Percentiles rank a stretch among this genome's conserved stretches.
phyloP scores from a whole-genome alignment of 225 moss, liverwort and hornwort genomes.

The Pleurozium schreberi region DNA sequence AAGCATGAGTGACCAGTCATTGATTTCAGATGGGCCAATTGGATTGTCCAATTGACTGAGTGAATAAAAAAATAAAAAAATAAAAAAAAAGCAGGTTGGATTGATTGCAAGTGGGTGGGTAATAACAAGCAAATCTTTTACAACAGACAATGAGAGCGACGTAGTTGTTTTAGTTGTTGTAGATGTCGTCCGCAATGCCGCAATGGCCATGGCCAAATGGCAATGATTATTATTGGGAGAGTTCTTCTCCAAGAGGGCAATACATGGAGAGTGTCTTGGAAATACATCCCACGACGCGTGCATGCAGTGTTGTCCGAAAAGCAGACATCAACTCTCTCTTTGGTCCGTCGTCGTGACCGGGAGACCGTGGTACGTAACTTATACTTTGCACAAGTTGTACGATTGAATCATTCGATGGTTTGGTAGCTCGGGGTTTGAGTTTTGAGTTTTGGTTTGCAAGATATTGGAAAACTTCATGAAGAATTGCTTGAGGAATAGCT shows the following conservation, averaged over 20 bases:
- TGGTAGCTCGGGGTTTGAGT: no score
- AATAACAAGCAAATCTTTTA: not conserved
- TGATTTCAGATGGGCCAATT: not conserved
- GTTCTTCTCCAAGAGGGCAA: no score
- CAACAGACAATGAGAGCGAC: not conserved
- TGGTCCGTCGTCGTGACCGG: not conserved
- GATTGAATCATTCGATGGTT: no score
- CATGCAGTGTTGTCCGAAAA: not conserved
- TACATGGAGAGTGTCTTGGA: not conserved
- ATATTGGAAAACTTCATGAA: no score
- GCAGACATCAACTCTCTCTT: not conserved
- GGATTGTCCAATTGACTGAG: not conserved
- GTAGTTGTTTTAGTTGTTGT: no score
- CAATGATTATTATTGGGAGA: not conserved
- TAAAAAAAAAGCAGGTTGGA: not conserved
- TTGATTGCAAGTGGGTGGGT: not conserved
- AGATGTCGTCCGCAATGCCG: no score
- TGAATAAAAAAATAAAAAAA: no score
- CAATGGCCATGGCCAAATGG: no score
- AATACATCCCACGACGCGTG: not conserved
- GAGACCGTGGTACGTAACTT: not conserved
- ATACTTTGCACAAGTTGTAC: not conserved
- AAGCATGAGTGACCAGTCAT: not conserved
- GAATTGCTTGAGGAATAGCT: not conserved
- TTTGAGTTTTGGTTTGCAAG: no score